Base-by-base conservation (phyloP, 1,284 basidiomycete species). In the Melampsora larici-populina region DNA sequence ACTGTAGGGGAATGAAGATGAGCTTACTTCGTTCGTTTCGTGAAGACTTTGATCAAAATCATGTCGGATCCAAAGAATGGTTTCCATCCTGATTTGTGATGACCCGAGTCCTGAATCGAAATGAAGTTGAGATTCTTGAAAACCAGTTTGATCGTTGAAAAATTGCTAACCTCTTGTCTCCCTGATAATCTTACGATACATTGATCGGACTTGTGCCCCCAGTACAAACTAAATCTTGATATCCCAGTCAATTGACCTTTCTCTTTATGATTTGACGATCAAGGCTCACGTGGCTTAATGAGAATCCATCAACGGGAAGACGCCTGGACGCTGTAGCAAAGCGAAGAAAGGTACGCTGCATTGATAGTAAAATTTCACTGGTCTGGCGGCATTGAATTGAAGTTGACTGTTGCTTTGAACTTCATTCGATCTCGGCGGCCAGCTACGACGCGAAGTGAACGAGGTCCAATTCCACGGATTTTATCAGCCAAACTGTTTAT, bases 31-130 rank as follows among this genome's bases (percentile, higher is more conserved):
- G 5, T 75, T 21, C 15, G 63, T 33, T 29, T 24, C 31, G 1
- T 36, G 46, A 18, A 49, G 29, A 21, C 29, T 26, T 48, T 43
- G 65, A 31, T 66, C 29, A n/a, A 75, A 75, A 21, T 75, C 73
- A 40, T 75, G 40, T 26, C 73, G 73, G 46, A 75, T 68, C 73
- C 73, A 75, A n/a, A 48, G 6, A 26, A 75, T 75, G 33, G 73
- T 75, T 60, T 75, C 73, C 26, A 26, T 33, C n/a, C 73, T 64
- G 3, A 75, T 33, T 36, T 67, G 17, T 43, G 51, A 66, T 21
- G 73, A 66, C 24, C 73, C 73, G 2, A 75, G 65, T 58, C 65
- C 73, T 75, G 21, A 8, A 58, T n/a, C 21, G 18, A n/a, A 24
- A 8, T 11, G 1, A 58, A 58, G 6, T 7, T 58, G 9, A 58